A percentile compares a stretch with the other conserved stretches of the same genome.
phyloP scores from a whole-genome alignment of 2,329 filamentous ascomycete species.

The Pyricularia grisea region DNA sequence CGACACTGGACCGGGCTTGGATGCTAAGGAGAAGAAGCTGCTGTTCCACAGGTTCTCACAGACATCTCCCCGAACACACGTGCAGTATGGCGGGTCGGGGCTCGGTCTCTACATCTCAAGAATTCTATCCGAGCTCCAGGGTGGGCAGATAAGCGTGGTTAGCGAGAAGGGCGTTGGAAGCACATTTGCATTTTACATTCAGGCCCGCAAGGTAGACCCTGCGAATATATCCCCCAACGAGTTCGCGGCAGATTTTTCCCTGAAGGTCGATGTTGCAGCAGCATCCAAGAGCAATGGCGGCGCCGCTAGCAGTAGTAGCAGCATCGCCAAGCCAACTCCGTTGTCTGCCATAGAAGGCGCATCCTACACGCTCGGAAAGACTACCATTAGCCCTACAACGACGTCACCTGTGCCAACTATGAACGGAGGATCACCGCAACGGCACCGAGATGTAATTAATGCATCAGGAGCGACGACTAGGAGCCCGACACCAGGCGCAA shows the following conservation, averaged over 20 bases:
- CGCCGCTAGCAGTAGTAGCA: no score
- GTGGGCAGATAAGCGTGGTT: conserved; percentile 67
- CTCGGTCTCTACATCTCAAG: conserved; percentile 72
- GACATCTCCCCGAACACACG: conserved; percentile 64
- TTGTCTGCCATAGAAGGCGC: conserved; percentile 5
- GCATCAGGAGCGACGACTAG: not conserved
- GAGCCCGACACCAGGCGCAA: not conserved
- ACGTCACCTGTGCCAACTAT: conserved; percentile 26
- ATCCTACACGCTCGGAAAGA: conserved; percentile 6
- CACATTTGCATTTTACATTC: conserved; percentile 68
- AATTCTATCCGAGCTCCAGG: conserved; percentile 70
- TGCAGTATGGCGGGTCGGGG: conserved; percentile 71
- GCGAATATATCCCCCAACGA: not conserved
- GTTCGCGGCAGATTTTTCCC: not conserved
- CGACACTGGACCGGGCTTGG: conserved; percentile 69
- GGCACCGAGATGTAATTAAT: not conserved
- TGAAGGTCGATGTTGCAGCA: not conserved
- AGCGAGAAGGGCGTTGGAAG: conserved; percentile 61
- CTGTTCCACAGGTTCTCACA: conserved; percentile 75
- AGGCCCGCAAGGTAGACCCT: conserved; percentile 33
- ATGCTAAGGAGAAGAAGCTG: conserved; percentile 59
- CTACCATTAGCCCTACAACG: conserved; percentile 12
- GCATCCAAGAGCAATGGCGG: not conserved
- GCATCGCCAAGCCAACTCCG: not conserved
- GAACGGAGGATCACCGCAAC: not conserved